Evolutionary conservation across 1,139 yeast species (phyloP), one percentile per base, ranked within the genome.

Genomic region (Magnusiomyces starmeri): DNA sequence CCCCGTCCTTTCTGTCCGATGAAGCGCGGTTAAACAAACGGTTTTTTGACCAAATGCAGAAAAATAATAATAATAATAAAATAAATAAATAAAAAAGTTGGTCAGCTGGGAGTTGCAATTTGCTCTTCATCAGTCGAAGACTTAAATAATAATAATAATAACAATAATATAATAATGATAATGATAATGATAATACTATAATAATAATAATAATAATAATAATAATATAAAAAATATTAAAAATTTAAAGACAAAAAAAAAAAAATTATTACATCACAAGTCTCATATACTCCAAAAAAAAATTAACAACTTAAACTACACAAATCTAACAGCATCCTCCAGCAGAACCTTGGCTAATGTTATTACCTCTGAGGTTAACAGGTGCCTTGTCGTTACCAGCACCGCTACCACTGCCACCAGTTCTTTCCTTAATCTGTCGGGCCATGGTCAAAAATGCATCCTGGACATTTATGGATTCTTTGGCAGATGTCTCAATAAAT

Each of bases 371-470:
- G 70, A 92, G 77, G 73, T 88, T 89, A 61, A 90, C 95, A 62
- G 82, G 79, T 53, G 87, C 78, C 72, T 84, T 85, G 55, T 74
- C 77, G 66, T 75, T 76, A 43, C 75, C 74, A 49, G 74, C 72
- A 44, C 75, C 66, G 49, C 78, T 75, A 55, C 73, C 73, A 59
- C 75, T 76, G 68, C 75, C 84, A 59, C 96, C 88, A 88, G 90
- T 87, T 67, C 90, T 89, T 59, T 95, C 95, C 76, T 94, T 94
- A 68, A 92, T 92, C 71, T 94, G 97, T 71, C 96, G 85, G 9
- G 98, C 96, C 99, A 92, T 92, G 60, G 97, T 88, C 76, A 88
- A 82, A 74, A 92, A 92, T 16, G 98, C 97, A 71, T 92, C 97
- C 71, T 94, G 98, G 62, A 92, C 98, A 67, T 92, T 92, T 56